These are phyloP conservation scores for Fusarium dimerum DNA, from an alignment of 2,329 filamentous ascomycete species.

Conservation along the genomic window DNA sequence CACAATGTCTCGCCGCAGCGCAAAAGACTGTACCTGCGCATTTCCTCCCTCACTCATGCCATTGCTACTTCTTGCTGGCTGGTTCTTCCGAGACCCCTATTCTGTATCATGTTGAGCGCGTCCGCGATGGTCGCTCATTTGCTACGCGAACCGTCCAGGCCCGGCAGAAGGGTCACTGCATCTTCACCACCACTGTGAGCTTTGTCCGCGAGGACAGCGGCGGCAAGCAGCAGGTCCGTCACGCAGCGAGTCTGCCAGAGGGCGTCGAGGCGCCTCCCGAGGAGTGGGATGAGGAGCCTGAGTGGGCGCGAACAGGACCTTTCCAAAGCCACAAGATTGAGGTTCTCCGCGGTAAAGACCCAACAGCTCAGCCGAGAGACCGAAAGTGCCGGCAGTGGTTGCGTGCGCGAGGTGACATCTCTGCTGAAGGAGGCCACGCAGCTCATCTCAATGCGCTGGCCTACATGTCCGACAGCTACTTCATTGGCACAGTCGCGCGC, in stretches of 20 bases:
- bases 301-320: slow-evolving; percentile 52
- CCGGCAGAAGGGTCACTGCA: slow-evolving; percentile 80
- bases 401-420: slow-evolving; percentile 73
- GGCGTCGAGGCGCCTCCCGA: slow-evolving; percentile 40
- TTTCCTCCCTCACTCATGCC: slow-evolving; percentile 92
- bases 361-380: slow-evolving; percentile 57
- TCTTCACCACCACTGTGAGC: slow-evolving; percentile 94
- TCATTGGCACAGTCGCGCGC: slow-evolving; percentile 84
- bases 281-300: slow-evolving; percentile 45
- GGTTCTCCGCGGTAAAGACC: slow-evolving; percentile 37
- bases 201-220: slow-evolving; percentile 71
- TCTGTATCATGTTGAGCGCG: slow-evolving; percentile 91
- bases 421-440: slow-evolving; percentile 69
- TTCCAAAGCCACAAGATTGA: slow-evolving; percentile 49
- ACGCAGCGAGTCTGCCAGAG: slow-evolving; percentile 62
- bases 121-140: slow-evolving; percentile 87
- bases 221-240: slow-evolving; percentile 56
- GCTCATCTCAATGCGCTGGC: slow-evolving; percentile 86
- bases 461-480: slow-evolving; percentile 91
- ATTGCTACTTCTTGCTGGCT: slow-evolving; percentile 97
- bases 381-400: slow-evolving; percentile 75
- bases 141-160: slow-evolving; percentile 96
- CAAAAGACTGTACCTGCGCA: slow-evolving; percentile 80
- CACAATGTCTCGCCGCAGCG: slow-evolving; percentile 84
- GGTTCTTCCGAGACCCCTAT: slow-evolving; percentile 84